Evolutionary conservation across 371 early-diverging fungal species (phyloP).

Genomic region (Apophysomyces elegans): DNA sequence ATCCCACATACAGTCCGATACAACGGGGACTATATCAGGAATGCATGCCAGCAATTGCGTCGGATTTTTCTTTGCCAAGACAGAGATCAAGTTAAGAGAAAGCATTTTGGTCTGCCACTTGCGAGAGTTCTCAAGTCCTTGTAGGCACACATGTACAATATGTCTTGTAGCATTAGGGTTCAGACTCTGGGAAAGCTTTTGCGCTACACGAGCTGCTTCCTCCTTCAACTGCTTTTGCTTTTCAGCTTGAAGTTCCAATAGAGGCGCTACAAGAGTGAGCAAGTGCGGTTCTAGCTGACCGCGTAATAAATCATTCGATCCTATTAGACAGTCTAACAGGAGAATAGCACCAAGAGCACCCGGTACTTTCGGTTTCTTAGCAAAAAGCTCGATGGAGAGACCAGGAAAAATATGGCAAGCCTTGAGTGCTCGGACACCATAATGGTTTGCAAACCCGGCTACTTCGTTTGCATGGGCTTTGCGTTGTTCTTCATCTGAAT

Average conservation of each 20-base stretch:
- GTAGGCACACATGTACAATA: conserved; percentile 62
- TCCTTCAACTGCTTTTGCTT: conserved; percentile 59
- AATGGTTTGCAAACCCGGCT: conserved; percentile 14
- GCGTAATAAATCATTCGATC: conserved; percentile 15
- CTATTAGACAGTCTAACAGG: conserved; percentile 12
- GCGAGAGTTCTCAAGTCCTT: conserved; percentile 61
- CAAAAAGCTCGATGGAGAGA: conserved; percentile 22
- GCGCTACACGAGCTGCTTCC: conserved; percentile 50
- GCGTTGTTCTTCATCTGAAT: conserved; percentile 16
- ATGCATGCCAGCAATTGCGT: conserved; percentile 60
- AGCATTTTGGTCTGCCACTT: conserved; percentile 81
- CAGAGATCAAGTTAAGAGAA: conserved; percentile 55
- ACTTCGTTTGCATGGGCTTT: conserved; percentile 14
- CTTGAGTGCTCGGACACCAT: conserved; percentile 28
- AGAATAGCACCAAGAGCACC: conserved; percentile 18
- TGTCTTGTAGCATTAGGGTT: conserved; percentile 58
- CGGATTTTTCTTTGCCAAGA: conserved; percentile 58
- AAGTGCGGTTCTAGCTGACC: conserved; percentile 59
- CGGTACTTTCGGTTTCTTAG: conserved; percentile 20
- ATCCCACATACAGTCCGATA: conserved; percentile 76
- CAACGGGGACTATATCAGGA: conserved; percentile 70
- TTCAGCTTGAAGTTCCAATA: conserved; percentile 63
- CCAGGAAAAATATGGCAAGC: conserved; percentile 25
- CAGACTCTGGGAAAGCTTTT: conserved; percentile 47
- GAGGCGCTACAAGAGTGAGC: conserved; percentile 45